Conservation (phyloP, 2,329 filamentous ascomycete genomes). For the Fusarium piperis region DNA sequence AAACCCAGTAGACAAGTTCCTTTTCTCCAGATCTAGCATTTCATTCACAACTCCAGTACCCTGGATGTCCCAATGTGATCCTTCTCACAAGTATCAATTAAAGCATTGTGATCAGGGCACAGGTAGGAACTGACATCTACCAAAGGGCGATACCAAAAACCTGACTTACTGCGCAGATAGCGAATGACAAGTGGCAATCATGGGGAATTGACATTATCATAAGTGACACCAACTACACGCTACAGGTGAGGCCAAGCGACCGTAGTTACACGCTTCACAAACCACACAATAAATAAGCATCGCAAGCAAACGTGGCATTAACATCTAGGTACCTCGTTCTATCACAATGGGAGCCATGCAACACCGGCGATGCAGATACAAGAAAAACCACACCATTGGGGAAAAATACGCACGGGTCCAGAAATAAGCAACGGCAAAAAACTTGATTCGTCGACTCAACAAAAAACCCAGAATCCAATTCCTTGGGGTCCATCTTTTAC, state of each 20-base stretch:
- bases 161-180: neutral
- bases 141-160: neutral
- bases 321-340: slow-evolving; percentile 39
- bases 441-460: slow-evolving; percentile 29
- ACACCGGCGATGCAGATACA: slow-evolving; percentile 45
- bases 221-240: neutral
- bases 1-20: neutral
- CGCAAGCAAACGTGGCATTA: slow-evolving; percentile 38
- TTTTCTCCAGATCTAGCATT: too few relatives aligned
- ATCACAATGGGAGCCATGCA: slow-evolving; percentile 36
- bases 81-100: neutral
- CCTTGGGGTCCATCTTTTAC: slow-evolving; percentile 50
- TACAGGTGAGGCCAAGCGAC: neutral
- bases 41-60: neutral
- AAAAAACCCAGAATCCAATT: slow-evolving; percentile 8
- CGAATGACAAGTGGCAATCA: neutral
- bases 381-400: slow-evolving; percentile 26
- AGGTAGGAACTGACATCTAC: neutral
- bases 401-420: slow-evolving; percentile 30
- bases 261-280: too few relatives aligned
- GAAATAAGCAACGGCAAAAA: slow-evolving; percentile 33
- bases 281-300: slow-evolving; percentile 13
- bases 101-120: too few relatives aligned
- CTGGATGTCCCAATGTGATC: neutral
- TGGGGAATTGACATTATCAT: neutral